Evolutionary conservation across 1,284 basidiomycete genomes (phyloP).

Genomic region (Cutaneotrichosporon sp.): DNA sequence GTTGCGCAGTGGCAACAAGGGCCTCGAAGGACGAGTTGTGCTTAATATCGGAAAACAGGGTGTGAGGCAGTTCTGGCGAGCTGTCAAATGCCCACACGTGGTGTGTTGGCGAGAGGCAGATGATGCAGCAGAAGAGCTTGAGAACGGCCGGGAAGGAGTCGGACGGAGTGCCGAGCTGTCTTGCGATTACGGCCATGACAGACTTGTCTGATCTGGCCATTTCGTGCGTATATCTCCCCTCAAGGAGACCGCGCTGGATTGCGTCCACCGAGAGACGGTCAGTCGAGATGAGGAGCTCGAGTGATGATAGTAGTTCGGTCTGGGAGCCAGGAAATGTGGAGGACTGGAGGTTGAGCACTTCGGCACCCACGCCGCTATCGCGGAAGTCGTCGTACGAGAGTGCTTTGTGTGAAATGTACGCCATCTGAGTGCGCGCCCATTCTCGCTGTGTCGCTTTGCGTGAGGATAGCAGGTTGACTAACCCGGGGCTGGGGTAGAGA

Average conservation of each 20-base stretch:
- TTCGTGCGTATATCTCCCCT: conserved; percentile 17
- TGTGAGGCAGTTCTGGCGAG: conserved; percentile 54
- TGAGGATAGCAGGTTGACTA: conserved; percentile 28
- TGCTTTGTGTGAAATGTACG: conserved; percentile 12
- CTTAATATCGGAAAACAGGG: conserved; percentile 74
- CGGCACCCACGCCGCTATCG: conserved; percentile 25
- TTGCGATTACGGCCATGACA: conserved; percentile 36
- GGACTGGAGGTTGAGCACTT: conserved; percentile 26
- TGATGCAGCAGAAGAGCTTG: conserved; percentile 48
- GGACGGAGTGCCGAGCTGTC: conserved; percentile 55
- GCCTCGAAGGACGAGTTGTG: conserved; percentile 63
- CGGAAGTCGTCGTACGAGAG: conserved; percentile 33
- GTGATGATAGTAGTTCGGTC: conserved; percentile 19
- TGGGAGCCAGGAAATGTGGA: conserved; percentile 5
- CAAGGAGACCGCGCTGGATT: conserved; percentile 31
- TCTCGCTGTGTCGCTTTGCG: conserved; percentile 8
- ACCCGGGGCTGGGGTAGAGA: conserved; percentile 25
- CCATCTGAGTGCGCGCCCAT: conserved; percentile 32
- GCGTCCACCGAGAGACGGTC: conserved; percentile 26
- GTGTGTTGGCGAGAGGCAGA: conserved; percentile 57
- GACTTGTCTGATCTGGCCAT: conserved; percentile 18
- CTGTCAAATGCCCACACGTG: conserved; percentile 63
- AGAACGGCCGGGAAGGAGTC: conserved; percentile 62
- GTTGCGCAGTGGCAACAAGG: conserved; percentile 48
- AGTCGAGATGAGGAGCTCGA: conserved; percentile 21